phyloP scores from a whole-genome alignment of 176 grass and related monocot genomes.

The Chrysopogon serrulatus region DNA sequence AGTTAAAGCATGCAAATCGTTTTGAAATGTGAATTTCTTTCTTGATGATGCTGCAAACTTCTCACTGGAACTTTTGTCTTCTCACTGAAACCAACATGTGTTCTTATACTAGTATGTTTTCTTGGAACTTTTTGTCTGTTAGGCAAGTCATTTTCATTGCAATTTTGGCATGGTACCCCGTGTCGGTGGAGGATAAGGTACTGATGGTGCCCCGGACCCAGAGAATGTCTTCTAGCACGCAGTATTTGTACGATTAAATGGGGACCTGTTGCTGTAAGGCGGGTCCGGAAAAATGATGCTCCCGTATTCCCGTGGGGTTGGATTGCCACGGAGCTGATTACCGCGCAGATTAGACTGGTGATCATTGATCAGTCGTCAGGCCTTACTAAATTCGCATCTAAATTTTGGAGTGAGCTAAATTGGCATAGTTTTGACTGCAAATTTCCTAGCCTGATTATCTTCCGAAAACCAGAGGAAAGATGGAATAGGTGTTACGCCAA shows the following conservation, averaged over 20 bases:
- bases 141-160: not conserved
- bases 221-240: not conserved
- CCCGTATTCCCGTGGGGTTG: not conserved
- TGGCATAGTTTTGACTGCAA: not conserved
- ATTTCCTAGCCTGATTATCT: not conserved
- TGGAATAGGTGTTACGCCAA: too few species aligned
- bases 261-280: not conserved
- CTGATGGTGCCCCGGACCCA: not conserved
- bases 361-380: not conserved
- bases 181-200: not conserved
- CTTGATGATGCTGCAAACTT: not conserved
- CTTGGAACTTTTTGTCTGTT: too few species aligned
- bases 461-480: too few species aligned
- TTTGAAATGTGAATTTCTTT: not conserved
- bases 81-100: not conserved
- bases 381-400: not conserved
- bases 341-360: not conserved
- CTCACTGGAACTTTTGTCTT: not conserved
- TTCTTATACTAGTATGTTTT: not conserved
- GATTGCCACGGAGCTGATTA: not conserved
- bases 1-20: not conserved
- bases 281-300: not conserved
- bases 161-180: conserved; percentile 1
- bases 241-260: conserved; percentile 15
- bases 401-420: not conserved